Evolutionary conservation across 441 rosid species (phyloP).

Genomic region (Pelargonium fulgidum): DNA sequence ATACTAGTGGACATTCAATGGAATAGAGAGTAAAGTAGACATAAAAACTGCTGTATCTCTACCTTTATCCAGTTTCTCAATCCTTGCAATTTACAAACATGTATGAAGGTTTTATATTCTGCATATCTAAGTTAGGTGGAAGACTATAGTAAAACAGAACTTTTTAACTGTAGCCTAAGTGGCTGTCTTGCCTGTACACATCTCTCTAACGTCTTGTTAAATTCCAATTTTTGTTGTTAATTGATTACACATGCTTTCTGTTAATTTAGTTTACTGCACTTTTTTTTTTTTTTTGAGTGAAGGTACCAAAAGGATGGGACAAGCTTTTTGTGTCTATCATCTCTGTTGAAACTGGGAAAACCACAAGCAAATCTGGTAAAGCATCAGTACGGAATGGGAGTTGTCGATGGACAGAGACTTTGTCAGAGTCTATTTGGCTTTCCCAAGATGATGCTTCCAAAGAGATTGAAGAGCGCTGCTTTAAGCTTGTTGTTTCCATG

Average conservation of each 20-base stretch:
- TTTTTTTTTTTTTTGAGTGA: not conserved
- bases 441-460: slow-evolving; percentile 32
- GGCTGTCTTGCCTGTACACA: not conserved
- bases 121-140: not conserved
- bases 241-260: not conserved
- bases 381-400: slow-evolving; percentile 37
- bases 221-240: not conserved
- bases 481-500: slow-evolving; percentile 46
- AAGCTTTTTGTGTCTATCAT: slow-evolving; percentile 43
- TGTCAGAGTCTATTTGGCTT: slow-evolving; percentile 43
- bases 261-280: slow-evolving; percentile 7
- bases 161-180: not conserved
- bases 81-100: not conserved
- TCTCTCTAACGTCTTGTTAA: not conserved
- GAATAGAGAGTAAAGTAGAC: not conserved
- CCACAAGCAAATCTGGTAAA: slow-evolving; percentile 42
- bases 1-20: not conserved
- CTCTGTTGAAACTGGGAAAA: slow-evolving; percentile 50
- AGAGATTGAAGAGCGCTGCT: slow-evolving; percentile 34
- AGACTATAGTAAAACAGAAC: not conserved
- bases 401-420: slow-evolving; percentile 54
- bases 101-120: not conserved
- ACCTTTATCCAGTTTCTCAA: not conserved
- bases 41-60: not conserved
- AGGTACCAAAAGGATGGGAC: slow-evolving; percentile 80